These are phyloP conservation scores for Xylaria sp. DNA, from an alignment of 495 filamentous ascomycete genomes.

Conservation along the genomic window DNA sequence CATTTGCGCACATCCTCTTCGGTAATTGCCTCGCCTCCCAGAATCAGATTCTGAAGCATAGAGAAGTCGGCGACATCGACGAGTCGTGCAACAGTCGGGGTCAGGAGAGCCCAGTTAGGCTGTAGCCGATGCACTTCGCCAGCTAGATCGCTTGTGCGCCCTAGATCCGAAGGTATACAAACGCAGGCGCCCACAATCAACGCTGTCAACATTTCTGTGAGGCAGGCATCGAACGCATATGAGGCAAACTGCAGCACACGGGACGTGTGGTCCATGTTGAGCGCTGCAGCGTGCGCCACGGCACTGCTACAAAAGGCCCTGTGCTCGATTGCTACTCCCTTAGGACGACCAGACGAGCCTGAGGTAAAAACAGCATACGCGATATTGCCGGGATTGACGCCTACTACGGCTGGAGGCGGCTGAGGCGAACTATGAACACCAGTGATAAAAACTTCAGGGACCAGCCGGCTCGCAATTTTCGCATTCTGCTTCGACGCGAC, in stretches of 20 bases:
- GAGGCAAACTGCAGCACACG: conserved; percentile 12
- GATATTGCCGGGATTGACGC: neutral
- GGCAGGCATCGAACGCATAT: neutral
- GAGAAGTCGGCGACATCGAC: conserved; percentile 50
- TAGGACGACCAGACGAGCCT: neutral
- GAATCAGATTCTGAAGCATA: conserved; percentile 52
- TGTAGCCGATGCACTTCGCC: neutral
- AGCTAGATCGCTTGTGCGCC: neutral
- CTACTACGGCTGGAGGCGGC: neutral
- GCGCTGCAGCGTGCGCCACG: neutral
- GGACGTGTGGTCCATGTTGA: neutral
- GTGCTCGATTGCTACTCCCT: conserved; percentile 5
- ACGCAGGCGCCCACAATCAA: conserved; percentile 1
- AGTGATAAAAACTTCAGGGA: neutral
- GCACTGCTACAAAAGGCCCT: neutral
- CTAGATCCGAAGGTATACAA: neutral
- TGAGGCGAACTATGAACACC: neutral
- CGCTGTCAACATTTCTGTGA: neutral
- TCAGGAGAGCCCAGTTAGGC: conserved; percentile 41
- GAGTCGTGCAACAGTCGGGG: conserved; percentile 43
- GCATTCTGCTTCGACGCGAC: neutral
- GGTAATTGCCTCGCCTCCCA: conserved; percentile 62
- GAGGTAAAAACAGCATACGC: conserved; percentile 10
- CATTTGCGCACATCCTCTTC: conserved; percentile 61
- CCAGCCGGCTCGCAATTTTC: neutral